Conservation (phyloP, 163 green algal species). For the Scenedesmus sp. region DNA sequence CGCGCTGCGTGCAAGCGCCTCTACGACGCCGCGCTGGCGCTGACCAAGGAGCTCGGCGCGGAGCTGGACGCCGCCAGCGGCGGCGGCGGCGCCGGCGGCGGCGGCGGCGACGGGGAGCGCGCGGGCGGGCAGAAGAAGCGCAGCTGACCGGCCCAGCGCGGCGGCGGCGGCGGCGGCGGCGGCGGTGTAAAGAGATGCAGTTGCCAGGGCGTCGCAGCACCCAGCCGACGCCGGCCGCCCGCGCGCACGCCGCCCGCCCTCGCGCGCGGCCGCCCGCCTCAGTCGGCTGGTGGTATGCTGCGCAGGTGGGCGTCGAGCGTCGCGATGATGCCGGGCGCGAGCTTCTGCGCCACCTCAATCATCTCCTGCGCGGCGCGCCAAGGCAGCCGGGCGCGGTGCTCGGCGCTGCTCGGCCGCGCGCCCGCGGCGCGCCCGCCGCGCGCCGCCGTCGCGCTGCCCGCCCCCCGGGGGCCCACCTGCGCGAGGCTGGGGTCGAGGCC, state of each 20-base stretch:
- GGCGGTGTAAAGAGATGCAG: no score
- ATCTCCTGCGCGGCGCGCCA: conserved; percentile 44
- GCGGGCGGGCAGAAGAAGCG: no score
- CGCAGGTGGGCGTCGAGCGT: conserved; percentile 33
- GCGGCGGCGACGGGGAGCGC: no score
- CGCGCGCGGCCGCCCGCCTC: no score
- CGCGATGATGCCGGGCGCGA: conserved; percentile 41
- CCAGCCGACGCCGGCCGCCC: no score
- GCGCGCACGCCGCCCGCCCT: no score
- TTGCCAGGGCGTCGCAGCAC: no score
- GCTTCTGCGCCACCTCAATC: conserved; percentile 53
- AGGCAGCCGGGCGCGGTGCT: background rate
- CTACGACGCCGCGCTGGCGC: background rate
- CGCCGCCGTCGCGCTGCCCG: background rate
- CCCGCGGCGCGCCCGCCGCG: background rate
- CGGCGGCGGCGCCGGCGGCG: background rate
- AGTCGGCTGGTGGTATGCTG: background rate
- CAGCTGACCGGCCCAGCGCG: no score
- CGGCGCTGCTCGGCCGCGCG: background rate
- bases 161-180: no score
- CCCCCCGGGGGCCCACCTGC: background rate
- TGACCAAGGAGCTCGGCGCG: conserved; percentile 19
- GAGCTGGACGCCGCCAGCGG: background rate
- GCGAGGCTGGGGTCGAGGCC: conserved; percentile 34
- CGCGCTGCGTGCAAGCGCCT: background rate